Conservation (phyloP, 345 rosid species). For the Odontarrhena argentea region DNA sequence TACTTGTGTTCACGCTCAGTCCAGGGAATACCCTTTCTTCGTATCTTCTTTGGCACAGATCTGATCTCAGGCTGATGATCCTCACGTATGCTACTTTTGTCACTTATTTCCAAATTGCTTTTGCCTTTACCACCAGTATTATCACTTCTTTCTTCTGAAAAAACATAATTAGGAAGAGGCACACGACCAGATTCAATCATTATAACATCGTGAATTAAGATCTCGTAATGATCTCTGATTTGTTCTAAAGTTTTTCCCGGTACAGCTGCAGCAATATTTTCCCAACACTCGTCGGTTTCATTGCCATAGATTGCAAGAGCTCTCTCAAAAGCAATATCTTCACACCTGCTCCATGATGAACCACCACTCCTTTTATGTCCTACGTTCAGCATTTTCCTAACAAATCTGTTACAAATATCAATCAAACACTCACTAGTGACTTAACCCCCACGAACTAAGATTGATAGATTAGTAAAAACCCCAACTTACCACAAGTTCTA, state of each 20-base stretch:
- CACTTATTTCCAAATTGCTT: conserved; percentile 43
- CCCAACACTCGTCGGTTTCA: conserved; percentile 47
- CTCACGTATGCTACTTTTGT: conserved; percentile 45
- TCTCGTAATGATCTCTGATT: conserved; percentile 59
- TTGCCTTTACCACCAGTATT: conserved; percentile 57
- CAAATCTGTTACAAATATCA: conserved; percentile 11
- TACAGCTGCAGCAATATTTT: conserved; percentile 60
- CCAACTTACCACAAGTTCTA: neutral
- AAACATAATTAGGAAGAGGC: conserved; percentile 65
- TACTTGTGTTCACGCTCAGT: conserved; percentile 74
- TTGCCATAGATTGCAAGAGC: conserved; percentile 67
- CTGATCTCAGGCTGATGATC: conserved; percentile 52
- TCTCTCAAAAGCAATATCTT: conserved; percentile 79
- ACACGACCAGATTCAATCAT: conserved; percentile 78
- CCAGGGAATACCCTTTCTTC: conserved; percentile 85
- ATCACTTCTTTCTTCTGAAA: conserved; percentile 51
- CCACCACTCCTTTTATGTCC: conserved; percentile 51
- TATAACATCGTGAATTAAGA: conserved; percentile 61
- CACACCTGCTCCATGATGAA: conserved; percentile 72
- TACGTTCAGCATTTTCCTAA: conserved; percentile 48
- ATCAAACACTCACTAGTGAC: neutral
- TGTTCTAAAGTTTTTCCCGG: conserved; percentile 71
- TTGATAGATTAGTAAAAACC: conserved; percentile 1
- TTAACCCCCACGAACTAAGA: neutral
- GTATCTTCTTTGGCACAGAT: conserved; percentile 69